These are phyloP conservation scores for Leishmania tarentolae DNA, from an alignment of 208 protist genomes.

Conservation along the genomic window DNA sequence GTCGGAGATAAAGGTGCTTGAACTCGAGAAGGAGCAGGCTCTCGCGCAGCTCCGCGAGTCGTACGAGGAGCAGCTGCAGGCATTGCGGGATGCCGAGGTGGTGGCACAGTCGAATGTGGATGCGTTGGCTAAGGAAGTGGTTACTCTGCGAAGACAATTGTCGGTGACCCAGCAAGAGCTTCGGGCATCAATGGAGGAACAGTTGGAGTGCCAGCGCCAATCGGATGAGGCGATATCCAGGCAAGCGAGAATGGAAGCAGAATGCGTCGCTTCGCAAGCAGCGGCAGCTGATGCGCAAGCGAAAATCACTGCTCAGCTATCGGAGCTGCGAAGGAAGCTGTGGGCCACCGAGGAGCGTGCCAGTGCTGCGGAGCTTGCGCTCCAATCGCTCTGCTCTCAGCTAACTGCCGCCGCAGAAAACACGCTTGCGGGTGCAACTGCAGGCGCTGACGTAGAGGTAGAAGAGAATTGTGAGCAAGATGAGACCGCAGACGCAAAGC, in stretches of 20 bases:
- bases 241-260: neutral
- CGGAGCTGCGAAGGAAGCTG: slow-evolving; percentile 1
- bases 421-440: neutral
- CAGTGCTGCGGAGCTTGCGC: slow-evolving; percentile 16
- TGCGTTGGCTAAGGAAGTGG: slow-evolving; percentile 1
- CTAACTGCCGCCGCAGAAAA: neutral
- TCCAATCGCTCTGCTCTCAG: slow-evolving; percentile 21
- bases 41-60: neutral
- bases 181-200: slow-evolving; percentile 4
- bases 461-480: too few relatives aligned
- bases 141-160: neutral
- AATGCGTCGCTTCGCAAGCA: neutral
- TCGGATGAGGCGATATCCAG: neutral
- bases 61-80: slow-evolving; percentile 9
- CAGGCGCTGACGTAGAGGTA: neutral
- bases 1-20: slow-evolving; percentile 7
- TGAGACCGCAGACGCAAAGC: neutral
- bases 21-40: slow-evolving; percentile 6
- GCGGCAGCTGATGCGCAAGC: neutral
- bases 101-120: neutral
- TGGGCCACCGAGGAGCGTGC: slow-evolving; percentile 23
- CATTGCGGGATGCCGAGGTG: neutral
- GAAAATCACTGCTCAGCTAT: neutral
- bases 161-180: slow-evolving; percentile 20
- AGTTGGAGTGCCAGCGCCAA: slow-evolving; percentile 4